Conservation (phyloP, 768 basidiomycete genomes). For the Cystofilobasidium macerans region DNA sequence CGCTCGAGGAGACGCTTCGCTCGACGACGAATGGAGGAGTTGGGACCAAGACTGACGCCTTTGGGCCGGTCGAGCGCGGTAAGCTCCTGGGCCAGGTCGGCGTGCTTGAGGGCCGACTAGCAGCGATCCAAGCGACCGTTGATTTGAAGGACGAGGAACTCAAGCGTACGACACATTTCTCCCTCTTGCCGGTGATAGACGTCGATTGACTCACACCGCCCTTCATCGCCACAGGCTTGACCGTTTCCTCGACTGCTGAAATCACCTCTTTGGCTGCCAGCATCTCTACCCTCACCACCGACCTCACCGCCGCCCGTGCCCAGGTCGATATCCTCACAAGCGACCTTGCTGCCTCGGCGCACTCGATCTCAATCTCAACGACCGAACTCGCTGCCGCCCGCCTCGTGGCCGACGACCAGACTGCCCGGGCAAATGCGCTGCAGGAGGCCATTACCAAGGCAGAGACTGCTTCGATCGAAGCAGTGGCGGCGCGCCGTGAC, state of each 20-base stretch:
- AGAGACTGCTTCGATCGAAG: too few relatives aligned
- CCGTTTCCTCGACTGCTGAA: neutral
- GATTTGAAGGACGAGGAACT: constrained; percentile 10
- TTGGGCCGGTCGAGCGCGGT: neutral
- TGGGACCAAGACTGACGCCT: neutral
- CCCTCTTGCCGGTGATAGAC: neutral
- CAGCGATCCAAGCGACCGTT: neutral
- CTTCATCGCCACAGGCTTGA: neutral
- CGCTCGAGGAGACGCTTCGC: neutral
- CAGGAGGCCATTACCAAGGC: too few relatives aligned
- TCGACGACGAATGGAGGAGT: neutral
- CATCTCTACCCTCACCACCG: neutral
- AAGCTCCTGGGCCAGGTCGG: constrained; percentile 19
- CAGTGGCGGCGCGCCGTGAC: too few relatives aligned
- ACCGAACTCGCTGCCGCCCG: too few relatives aligned
- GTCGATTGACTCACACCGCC: neutral
- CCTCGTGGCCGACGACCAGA: too few relatives aligned
- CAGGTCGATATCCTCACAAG: neutral
- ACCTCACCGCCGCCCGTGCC: neutral
- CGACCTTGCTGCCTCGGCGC: too few relatives aligned
- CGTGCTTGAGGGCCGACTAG: constrained; percentile 28
- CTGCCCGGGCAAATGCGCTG: too few relatives aligned
- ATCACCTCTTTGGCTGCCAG: too few relatives aligned
- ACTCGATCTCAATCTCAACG: too few relatives aligned
- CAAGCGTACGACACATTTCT: neutral